Base-by-base conservation (phyloP, 2,329 filamentous ascomycete genomes). In the Fusarium decemcellulare region DNA sequence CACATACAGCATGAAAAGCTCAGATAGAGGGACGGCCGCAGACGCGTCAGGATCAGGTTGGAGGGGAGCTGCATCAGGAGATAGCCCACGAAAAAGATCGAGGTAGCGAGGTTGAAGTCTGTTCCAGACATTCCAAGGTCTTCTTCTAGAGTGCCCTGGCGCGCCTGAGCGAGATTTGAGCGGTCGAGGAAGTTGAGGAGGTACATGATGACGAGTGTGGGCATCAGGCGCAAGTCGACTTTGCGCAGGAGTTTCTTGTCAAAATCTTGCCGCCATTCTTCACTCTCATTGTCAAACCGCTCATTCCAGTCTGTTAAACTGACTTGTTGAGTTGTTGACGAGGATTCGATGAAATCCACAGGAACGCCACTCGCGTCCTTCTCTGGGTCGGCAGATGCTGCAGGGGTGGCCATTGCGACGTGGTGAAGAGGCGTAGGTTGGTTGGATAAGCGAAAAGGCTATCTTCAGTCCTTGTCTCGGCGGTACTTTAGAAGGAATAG, bases 21-120 rank as follows among this genome's bases (percentile, higher is more conserved):
- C 2, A 90, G 81, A 64, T 88, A 90, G 1, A 86, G 59, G 2
- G 85, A 86, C 1, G 88, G 88, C 10, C 83, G 80, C 32, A 88
- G 77, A 4, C 84, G 79, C 0, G 87, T 89, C 3, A 90, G 77
- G 0, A 88, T 71, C 60, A 90, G 80, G 64, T 91, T 91, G 0
- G 87, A 89, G 0, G 88, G 89, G 0, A 91, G 77, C 73, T 91
- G 88, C 84, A 90, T 89, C 12, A 89, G 76, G 1, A 90, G 78
- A 68, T 91, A 91, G 5, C 88, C 84, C 2, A 89, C 86, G 63
- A 88, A 89, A 76, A 91, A 91, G 52, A 88, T 77, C 0, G 87
- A 88, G 0, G 91, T 83, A 0, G 90, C 82, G 5, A 88, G 76
- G 67, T 89, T 88, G 72, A 87, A 89, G 50, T 90, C 85, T 3